Evolutionary conservation across 148 eudicot species (phyloP), one percentile per base, ranked within the genome.

Genomic region (Silene uniflora): DNA sequence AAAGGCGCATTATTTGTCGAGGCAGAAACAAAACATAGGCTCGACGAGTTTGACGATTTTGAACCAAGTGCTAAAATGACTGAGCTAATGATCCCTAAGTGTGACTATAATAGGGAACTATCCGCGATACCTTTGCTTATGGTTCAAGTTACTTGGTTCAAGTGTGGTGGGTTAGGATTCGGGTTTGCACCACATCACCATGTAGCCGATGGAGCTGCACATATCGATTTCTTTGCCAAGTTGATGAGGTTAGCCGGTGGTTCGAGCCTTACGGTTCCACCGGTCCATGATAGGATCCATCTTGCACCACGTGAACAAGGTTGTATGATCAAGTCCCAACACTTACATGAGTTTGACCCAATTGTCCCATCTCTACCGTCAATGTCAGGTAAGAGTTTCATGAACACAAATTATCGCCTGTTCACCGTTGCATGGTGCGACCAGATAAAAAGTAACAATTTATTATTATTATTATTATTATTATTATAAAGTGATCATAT

Each of bases 171-270:
- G 44, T 9, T 73, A 32, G 54, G 29, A n/a, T 13, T 73, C 17
- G 76, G 76, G 76, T 73, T 73, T 18, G 25, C 67, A 12, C 49
- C 65, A 39, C 76, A 73, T 73, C 76, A 73, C 17, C 76, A 73
- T 19, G 46, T 73, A 1, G 76, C 67, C 2, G 76, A 73, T 42
- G 67, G 76, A 14, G 66, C 67, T 1, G 66, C 76, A 0, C 62
- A 73, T 61, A 39, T 73, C 22, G 47, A 60, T 14, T 73, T 73
- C 10, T 54, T 73, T 61, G 47, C 44, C 35, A 25, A 56, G 21
- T 73, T 56, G 65, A 9, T 59, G 14, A 73, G 55, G 23, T 35
- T 60, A 73, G 67, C 65, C 23, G 47, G 54, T 4, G 76, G 67
- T 2, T 22, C n/a, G 13, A 52, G 23, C 29, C 52, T 73, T 10